Base-by-base conservation (phyloP, 495 filamentous ascomycete genomes). In the Entonaema liquescens region DNA sequence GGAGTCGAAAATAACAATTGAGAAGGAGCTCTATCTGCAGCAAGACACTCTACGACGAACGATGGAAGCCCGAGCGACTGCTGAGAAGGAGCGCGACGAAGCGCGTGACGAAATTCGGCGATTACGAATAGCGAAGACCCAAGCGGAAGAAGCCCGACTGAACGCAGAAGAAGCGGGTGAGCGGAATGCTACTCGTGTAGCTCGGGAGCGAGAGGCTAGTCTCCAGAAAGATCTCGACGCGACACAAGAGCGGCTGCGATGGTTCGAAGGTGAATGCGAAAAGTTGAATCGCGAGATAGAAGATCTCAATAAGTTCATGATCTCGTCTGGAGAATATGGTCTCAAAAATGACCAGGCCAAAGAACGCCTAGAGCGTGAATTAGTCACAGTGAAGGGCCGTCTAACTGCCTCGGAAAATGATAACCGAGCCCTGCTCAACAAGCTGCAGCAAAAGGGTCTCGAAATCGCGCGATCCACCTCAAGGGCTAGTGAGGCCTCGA, bases 11-110 rank as follows among this genome's bases (percentile, higher is more conserved):
- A 97, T 98, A 71, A 95, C 86, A 40, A 98, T 99, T 60, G 95
- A 99, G 77, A 98, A 97, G 79, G 96, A 98, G 78, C 93, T 99
- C 80, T 98, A 98, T 77, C 89, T 91, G n/a, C 95, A 98, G 72
- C 94, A 98, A 78, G 95, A 99, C 76, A 92, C 91, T 13, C 88
- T 98, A 50, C 91, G 95, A 21, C 91, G 95, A 19, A 91, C 94
- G 8, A 92, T 91, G 42, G 93, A 97, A 79, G 91, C 90, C 29
- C 87, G 93, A 11, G 81, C 89, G 9, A 83, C 86, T 19, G 92
- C 91, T 3, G 96, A 99, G 73, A 87, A 89, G 53, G 92, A 95
- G 62, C 93, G 94, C 2, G 95, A 97, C 73, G 93, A 96, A 19
- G 88, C 95, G 23, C 94, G 97, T 54, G 83, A 85, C 15, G 95